These are phyloP conservation scores for Acanthamoeba castellanii DNA, from an alignment of 208 protist genomes.

Conservation along the genomic window DNA sequence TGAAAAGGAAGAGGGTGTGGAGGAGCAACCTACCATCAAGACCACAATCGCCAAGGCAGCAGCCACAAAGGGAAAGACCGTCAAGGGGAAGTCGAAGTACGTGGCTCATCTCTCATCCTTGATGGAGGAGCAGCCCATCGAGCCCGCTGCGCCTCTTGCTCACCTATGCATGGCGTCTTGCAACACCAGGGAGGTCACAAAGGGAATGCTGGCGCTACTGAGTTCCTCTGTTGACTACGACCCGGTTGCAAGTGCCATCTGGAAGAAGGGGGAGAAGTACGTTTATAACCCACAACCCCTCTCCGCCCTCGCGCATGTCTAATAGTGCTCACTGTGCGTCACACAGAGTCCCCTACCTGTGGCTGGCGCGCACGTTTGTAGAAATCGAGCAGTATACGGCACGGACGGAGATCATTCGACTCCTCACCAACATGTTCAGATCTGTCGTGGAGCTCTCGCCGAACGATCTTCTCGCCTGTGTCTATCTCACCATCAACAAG, in stretches of 20 bases:
- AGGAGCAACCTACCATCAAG: background rate
- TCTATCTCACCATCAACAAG: conserved; percentile 68
- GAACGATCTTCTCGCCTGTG: background rate
- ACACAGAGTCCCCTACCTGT: conserved; percentile 41
- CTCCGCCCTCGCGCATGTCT: background rate
- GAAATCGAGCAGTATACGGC: conserved; percentile 28
- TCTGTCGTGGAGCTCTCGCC: conserved; percentile 28
- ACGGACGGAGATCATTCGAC: conserved; percentile 51
- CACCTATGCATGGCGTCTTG: background rate
- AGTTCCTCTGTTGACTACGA: background rate
- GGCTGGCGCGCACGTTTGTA: conserved; percentile 22
- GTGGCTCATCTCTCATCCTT: too few species aligned
- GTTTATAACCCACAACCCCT: background rate
- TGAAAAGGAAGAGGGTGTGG: background rate
- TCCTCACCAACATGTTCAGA: conserved; percentile 67
- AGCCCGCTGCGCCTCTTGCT: background rate
- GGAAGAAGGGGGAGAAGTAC: conserved; percentile 26
- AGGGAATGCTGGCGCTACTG: conserved; percentile 21
- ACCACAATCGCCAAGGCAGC: background rate
- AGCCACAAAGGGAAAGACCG: background rate
- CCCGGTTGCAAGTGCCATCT: conserved; percentile 6
- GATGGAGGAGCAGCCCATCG: background rate
- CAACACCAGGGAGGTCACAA: background rate
- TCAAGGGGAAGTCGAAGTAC: background rate
- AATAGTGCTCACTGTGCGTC: background rate